Evolutionary conservation across 371 early-diverging fungal genomes (phyloP).

Genomic region (Sporodiniella umbellata): DNA sequence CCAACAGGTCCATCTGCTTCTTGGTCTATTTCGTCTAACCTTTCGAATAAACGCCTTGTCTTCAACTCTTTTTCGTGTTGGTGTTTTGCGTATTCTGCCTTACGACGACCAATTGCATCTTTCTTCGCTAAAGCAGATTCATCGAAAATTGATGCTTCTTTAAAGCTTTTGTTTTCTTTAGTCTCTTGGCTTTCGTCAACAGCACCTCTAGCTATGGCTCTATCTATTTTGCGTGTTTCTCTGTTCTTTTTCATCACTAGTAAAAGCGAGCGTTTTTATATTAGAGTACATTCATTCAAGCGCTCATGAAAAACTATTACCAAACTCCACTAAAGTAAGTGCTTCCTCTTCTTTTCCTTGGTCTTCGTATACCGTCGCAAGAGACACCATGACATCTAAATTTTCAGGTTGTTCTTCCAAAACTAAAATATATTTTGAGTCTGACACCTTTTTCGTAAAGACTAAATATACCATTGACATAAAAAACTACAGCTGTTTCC

Average conservation of each 20-base stretch:
- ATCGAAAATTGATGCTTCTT: constrained; percentile 28
- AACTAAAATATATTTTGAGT: constrained; percentile 24
- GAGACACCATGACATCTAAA: constrained; percentile 70
- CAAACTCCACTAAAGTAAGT: constrained; percentile 56
- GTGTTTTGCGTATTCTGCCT: background rate
- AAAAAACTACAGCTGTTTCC: constrained; percentile 62
- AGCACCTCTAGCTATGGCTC: background rate
- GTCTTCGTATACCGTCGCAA: constrained; percentile 84
- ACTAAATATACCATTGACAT: constrained; percentile 35
- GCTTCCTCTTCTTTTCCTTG: constrained; percentile 76
- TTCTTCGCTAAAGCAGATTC: constrained; percentile 8
- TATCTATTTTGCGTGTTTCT: constrained; percentile 21
- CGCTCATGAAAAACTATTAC: no score
- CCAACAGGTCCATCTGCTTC: constrained; percentile 16
- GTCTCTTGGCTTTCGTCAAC: constrained; percentile 1
- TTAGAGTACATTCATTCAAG: no score
- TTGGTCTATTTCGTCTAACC: constrained; percentile 31
- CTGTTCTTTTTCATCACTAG: constrained; percentile 35
- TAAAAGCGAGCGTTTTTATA: no score
- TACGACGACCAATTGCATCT: constrained; percentile 4
- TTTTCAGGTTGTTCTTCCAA: constrained; percentile 59
- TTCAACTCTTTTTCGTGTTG: constrained; percentile 24
- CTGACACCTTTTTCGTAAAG: no score
- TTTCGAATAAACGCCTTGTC: constrained; percentile 19
- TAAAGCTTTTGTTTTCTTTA: background rate